phyloP scores from a whole-genome alignment of 805 yeast species.

The Clavispora vitiphila region DNA sequence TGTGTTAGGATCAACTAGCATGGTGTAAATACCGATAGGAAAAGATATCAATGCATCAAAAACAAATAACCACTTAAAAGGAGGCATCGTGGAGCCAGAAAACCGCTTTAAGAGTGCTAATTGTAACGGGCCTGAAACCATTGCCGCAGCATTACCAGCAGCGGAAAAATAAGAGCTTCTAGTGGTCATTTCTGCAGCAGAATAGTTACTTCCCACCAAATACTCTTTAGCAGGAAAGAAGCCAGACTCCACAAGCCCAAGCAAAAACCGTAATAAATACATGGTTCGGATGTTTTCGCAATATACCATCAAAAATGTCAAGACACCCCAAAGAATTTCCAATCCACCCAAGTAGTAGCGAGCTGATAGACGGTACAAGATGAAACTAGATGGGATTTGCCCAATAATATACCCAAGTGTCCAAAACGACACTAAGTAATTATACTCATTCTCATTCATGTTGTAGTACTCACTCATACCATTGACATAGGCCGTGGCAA shows the following conservation, averaged over 20 bases:
- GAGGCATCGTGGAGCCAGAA: slow-evolving; percentile 16
- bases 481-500: slow-evolving; percentile 15
- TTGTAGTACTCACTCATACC: slow-evolving; percentile 15
- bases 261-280: slow-evolving; percentile 13
- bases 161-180: slow-evolving; percentile 28
- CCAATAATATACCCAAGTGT: slow-evolving; percentile 15
- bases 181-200: slow-evolving; percentile 22
- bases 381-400: slow-evolving; percentile 14
- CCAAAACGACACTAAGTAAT: slow-evolving; percentile 13
- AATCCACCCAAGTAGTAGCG: slow-evolving; percentile 40
- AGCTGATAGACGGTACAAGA: slow-evolving; percentile 39
- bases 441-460: slow-evolving; percentile 15
- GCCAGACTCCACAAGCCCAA: slow-evolving; percentile 45
- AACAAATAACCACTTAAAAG: slow-evolving; percentile 33
- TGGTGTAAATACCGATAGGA: slow-evolving; percentile 29
- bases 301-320: slow-evolving; percentile 24
- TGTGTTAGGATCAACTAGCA: slow-evolving; percentile 30
- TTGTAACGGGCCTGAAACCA: slow-evolving; percentile 32
- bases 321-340: slow-evolving; percentile 41
- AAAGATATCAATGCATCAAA: slow-evolving; percentile 30
- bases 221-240: slow-evolving; percentile 59
- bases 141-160: slow-evolving; percentile 22
- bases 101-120: slow-evolving; percentile 23
- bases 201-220: slow-evolving; percentile 32
- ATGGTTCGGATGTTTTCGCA: slow-evolving; percentile 8